Evolutionary conservation across 768 basidiomycete species (phyloP), one percentile per base, ranked within the genome.

Genomic region (Boletales sp.): DNA sequence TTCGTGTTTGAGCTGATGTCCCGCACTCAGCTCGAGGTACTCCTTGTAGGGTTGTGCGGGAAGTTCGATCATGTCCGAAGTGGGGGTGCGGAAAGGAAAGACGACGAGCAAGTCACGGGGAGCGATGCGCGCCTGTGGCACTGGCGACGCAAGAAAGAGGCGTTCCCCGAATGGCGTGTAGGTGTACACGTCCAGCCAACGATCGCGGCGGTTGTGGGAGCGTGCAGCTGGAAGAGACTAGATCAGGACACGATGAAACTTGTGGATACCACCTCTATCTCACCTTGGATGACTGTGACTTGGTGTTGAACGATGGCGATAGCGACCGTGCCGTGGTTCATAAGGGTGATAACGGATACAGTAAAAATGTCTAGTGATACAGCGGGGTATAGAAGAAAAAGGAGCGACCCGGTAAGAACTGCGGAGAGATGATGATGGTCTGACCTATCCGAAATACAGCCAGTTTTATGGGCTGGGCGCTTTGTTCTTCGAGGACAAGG

Each of bases 251-350:
- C 13, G 12, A 37, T 36, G 43, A 17, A 1, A 37, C n/a, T 25
- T 10, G 33, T 11, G 25, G 25, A 5, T 28, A 28, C 7, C 25
- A 28, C 25, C 5, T 28, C 25, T 28, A 2, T 33, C 66, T 49
- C 57, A 84, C 86, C 80, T 80, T 84, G 81, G 21, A 87, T 81
- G 53, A 88, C 63, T 74, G 78, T 79, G 32, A 88, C 80, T 62
- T 82, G 79, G 58, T 78, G 80, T 56, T 82, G 80, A 41, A 87
- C 82, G 50, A 87, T 61, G 18, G 86, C 86, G 49, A 87, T 77
- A 45, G 84, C 86, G 51, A 86, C 69, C 36, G 79, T 75, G 45
- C 86, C 82, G 61, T 79, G 66, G 57, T 76, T 68, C 74, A 82
- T 62, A 33, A 52, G 69, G 30, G 35, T 17, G 35, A 10, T 52